Conservation (phyloP, 164 flowering plant genomes). For the Tetrastigma voinierianum region DNA sequence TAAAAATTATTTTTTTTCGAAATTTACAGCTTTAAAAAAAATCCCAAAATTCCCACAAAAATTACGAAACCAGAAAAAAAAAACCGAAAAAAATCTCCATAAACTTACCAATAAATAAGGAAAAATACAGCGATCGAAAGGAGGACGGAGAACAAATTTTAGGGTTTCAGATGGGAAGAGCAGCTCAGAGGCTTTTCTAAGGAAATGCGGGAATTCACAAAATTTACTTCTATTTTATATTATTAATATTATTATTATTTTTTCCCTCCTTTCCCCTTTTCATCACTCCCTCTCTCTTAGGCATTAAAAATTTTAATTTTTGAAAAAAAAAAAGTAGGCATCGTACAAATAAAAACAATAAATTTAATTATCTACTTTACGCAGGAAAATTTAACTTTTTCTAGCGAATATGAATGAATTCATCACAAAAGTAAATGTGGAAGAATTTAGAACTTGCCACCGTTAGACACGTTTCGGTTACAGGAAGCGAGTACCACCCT, state of each 20-base stretch:
- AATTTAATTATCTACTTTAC: too few species aligned
- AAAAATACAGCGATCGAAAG: slow-evolving; percentile 7
- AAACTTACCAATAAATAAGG: slow-evolving; percentile 28
- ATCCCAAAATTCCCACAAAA: slow-evolving; percentile 5
- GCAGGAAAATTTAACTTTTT: too few species aligned
- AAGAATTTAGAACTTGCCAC: too few species aligned
- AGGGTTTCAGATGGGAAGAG: slow-evolving; percentile 15
- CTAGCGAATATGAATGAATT: too few species aligned
- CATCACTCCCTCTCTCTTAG: too few species aligned
- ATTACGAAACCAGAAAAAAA: slow-evolving; percentile 6
- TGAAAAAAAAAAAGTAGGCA: too few species aligned
- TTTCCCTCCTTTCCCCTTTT: too few species aligned
- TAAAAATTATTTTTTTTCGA: slow-evolving; percentile 1
- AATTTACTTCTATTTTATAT: slow-evolving; percentile 10
- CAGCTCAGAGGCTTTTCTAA: slow-evolving; percentile 10
- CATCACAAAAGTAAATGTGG: too few species aligned
- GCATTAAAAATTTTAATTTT: too few species aligned
- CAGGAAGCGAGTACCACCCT: too few species aligned
- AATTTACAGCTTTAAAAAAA: slow-evolving; percentile 11
- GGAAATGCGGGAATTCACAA: slow-evolving; percentile 17
- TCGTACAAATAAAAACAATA: too few species aligned
- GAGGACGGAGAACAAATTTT: slow-evolving; percentile 9
- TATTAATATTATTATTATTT: background rate
- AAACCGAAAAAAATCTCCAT: background rate
- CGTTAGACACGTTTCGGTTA: too few species aligned